These are phyloP conservation scores for Calonectria montana DNA, from an alignment of 2,329 filamentous ascomycete species.

Conservation along the genomic window DNA sequence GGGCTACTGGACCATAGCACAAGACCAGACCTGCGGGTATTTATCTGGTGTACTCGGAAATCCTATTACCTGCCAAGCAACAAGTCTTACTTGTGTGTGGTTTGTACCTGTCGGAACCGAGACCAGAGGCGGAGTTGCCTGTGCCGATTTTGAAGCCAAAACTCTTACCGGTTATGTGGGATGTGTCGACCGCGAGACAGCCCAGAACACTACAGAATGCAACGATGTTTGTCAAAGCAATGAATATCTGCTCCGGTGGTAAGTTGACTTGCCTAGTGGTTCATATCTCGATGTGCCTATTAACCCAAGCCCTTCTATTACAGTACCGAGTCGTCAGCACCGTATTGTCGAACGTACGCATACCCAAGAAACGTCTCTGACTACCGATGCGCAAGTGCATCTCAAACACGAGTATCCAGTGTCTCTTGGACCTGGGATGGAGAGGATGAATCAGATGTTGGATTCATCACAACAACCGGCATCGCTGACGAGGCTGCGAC, in stretches of 20 bases:
- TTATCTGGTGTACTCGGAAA: background rate
- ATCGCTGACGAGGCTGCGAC: background rate
- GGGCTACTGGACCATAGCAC: background rate
- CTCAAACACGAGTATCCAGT: background rate
- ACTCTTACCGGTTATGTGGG: background rate
- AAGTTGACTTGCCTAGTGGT: background rate
- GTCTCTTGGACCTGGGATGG: background rate
- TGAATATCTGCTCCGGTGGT: background rate
- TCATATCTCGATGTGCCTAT: too few relatives aligned
- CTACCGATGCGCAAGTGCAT: background rate
- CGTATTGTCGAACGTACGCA: background rate
- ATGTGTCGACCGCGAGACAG: background rate
- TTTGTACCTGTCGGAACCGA: background rate
- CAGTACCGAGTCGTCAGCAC: background rate
- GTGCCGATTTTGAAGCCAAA: background rate
- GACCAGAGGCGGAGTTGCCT: background rate
- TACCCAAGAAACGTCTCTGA: background rate
- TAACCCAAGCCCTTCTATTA: background rate
- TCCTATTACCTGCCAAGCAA: background rate
- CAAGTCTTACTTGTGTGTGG: background rate
- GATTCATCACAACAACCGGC: background rate
- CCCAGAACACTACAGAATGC: background rate
- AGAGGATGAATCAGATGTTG: background rate
- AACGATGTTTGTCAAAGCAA: background rate
- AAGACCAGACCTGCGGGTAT: background rate